Conservation (phyloP, 805 yeast species). For the Teunomyces tritomae region DNA sequence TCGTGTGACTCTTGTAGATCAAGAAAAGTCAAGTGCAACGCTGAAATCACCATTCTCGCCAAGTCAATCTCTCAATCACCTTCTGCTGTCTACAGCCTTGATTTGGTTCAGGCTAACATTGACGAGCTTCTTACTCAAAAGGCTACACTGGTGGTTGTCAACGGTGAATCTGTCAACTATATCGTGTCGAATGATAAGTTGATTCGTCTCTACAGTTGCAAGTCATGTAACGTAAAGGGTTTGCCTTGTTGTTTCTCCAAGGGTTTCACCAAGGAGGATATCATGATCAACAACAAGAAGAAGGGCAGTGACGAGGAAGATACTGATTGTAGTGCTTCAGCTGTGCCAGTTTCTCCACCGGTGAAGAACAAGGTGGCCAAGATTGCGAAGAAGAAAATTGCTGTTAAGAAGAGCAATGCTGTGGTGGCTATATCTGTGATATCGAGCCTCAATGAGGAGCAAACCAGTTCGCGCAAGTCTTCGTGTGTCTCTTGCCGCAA, state of each 20-base stretch:
- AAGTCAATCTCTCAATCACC: slow-evolving; percentile 10
- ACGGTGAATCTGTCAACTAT: slow-evolving; percentile 16
- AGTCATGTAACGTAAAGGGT: slow-evolving; percentile 49
- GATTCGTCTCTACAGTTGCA: slow-evolving; percentile 54
- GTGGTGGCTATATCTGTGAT: slow-evolving; percentile 1
- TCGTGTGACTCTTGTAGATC: slow-evolving; percentile 70
- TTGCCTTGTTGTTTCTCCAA: slow-evolving; percentile 55
- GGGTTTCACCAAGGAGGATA: slow-evolving; percentile 66
- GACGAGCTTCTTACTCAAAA: slow-evolving; percentile 1
- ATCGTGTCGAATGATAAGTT: slow-evolving; percentile 28
- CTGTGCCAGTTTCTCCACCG: neutral
- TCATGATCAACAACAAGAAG: slow-evolving; percentile 35
- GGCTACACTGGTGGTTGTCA: slow-evolving; percentile 3
- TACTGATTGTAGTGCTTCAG: neutral
- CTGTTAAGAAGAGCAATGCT: slow-evolving; percentile 11
- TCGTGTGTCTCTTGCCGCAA: slow-evolving; percentile 41
- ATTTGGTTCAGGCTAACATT: slow-evolving; percentile 11
- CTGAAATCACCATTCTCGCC: slow-evolving; percentile 49
- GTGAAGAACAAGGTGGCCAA: slow-evolving; percentile 9
- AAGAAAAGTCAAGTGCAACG: slow-evolving; percentile 72
- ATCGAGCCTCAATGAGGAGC: slow-evolving; percentile 2
- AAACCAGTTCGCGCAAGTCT: slow-evolving; percentile 27
- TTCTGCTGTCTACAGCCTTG: neutral
- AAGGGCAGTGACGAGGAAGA: slow-evolving; percentile 1
- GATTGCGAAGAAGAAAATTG: slow-evolving; percentile 13